Evolutionary conservation across 2,329 filamentous ascomycete species (phyloP).

Genomic region (Akanthomyces muscarius): DNA sequence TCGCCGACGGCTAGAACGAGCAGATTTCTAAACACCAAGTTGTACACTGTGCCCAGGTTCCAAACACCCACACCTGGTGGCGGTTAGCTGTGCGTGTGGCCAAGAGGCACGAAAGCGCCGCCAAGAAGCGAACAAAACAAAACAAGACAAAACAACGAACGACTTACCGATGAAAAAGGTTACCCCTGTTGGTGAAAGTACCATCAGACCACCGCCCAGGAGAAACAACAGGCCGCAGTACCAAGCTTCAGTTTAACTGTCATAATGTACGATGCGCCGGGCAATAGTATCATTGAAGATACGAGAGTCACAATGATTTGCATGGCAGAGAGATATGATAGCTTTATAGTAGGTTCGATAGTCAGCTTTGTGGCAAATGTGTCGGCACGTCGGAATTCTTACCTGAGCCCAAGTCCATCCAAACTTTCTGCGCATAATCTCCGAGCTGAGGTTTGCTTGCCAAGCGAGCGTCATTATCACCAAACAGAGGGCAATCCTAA

Average conservation of each 20-base stretch:
- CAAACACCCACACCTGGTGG: not conserved
- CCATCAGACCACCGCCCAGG: too few species aligned
- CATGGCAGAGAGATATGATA: not conserved
- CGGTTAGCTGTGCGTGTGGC: not conserved
- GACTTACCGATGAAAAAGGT: too few species aligned
- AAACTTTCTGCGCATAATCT: constrained; percentile 8
- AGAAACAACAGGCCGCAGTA: not conserved
- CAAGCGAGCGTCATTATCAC: constrained; percentile 3
- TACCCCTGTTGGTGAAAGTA: too few species aligned
- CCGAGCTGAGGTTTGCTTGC: not conserved
- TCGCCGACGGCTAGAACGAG: not conserved
- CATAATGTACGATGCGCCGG: not conserved
- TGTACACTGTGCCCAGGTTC: not conserved
- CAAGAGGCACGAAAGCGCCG: too few species aligned
- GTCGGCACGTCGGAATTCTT: not conserved
- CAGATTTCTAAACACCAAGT: not conserved
- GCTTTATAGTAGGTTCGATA: not conserved
- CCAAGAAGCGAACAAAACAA: too few species aligned
- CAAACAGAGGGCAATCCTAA: not conserved
- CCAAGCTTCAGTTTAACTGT: not conserved
- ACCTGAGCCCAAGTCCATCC: constrained; percentile 11
- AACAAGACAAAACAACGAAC: too few species aligned
- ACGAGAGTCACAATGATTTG: not conserved
- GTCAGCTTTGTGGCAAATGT: not conserved
- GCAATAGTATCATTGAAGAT: constrained; percentile 1